Base-by-base conservation (phyloP, 108 stramenopile genomes). In the Schizochytrium sp. region DNA sequence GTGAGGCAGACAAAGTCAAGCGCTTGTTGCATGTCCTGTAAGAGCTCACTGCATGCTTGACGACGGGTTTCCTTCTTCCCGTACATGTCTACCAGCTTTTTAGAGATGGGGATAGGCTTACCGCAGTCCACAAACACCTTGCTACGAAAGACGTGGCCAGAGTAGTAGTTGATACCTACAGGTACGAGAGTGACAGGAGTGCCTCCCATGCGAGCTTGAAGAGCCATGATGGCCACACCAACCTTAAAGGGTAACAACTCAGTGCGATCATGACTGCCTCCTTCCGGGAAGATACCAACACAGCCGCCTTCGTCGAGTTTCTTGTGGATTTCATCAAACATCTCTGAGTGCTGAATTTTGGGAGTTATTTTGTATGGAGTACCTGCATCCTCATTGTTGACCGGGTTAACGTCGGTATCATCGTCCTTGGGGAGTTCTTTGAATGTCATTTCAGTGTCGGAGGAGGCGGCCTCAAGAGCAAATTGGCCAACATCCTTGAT, bases 221-320 rank as follows among this genome's bases (percentile, higher is more conserved):
- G 97, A 0, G 98, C 99, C 93, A 99, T 98, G 44, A 98, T 89
- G 17, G 98, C 98, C 47, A 99, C 96, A 4, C 99, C 99, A 72
- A 96, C 97, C 94, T 99, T 99, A 76, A 99, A 95, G 2, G 99
- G 99, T 8, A 99, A 92, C 46, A 99, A 91, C 89, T 98, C 97
- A 5, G 99, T 98, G 61, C 97, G 91, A 89, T 99, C 99, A 92
- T 99, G 99, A 72, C 92, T 93, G n/a, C 99, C 99, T 3, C 98
- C 99, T 91, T 99, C 99, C 2, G 99, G 99, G 88, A 99, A 99
- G 19, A 99, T 99, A n/a, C 96, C 95, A 55, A 96, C 61, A 69
- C 91, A 92, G 55, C 61, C 56, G 3, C 93, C 93, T 3, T 90
- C 40, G 7, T 88, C 57, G 53, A 94, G 45, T 19, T 90, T 89